These are phyloP conservation scores for Sporisorium scitamineum DNA, from an alignment of 1,284 basidiomycete genomes.

Conservation along the genomic window DNA sequence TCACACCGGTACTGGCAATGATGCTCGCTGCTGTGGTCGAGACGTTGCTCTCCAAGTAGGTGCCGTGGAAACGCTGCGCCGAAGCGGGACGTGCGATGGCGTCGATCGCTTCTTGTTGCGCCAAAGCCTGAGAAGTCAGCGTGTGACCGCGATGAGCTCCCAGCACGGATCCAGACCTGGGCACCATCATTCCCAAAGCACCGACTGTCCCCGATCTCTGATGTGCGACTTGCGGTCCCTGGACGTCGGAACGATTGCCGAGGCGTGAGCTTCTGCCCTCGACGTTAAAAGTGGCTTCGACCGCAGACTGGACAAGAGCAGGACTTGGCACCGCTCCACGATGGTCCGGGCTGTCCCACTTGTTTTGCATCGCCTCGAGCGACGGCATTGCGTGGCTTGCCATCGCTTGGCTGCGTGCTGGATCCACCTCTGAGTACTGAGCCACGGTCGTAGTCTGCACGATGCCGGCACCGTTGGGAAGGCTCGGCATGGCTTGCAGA, in stretches of 20 bases:
- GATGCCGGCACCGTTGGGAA: slow-evolving; percentile 1
- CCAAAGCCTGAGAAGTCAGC: slow-evolving; percentile 32
- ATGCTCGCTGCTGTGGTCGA: slow-evolving; percentile 34
- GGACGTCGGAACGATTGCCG: slow-evolving; percentile 21
- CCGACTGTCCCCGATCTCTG: slow-evolving; percentile 38
- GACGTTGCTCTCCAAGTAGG: slow-evolving; percentile 30
- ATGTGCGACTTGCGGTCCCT: slow-evolving; percentile 17
- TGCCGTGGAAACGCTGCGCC: slow-evolving; percentile 37
- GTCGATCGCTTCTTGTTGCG: slow-evolving; percentile 28
- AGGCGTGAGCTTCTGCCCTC: slow-evolving; percentile 49
- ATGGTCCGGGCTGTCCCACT: slow-evolving; percentile 23
- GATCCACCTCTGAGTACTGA: slow-evolving; percentile 6
- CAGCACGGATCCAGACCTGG: slow-evolving; percentile 28
- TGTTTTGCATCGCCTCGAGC: slow-evolving; percentile 18
- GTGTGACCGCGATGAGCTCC: slow-evolving; percentile 23
- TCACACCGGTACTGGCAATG: slow-evolving; percentile 31
- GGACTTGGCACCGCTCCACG: slow-evolving; percentile 13
- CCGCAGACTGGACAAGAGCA: neutral
- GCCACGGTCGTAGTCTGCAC: slow-evolving; percentile 4
- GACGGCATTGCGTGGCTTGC: slow-evolving; percentile 10
- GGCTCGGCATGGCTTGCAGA: slow-evolving; percentile 16
- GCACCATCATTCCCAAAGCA: slow-evolving; percentile 26
- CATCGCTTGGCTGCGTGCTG: neutral
- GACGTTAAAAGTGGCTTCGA: neutral
- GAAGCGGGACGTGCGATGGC: slow-evolving; percentile 42